phyloP scores from a whole-genome alignment of 2,329 filamentous ascomycete genomes.

The Aspergillus quadricinctus region DNA sequence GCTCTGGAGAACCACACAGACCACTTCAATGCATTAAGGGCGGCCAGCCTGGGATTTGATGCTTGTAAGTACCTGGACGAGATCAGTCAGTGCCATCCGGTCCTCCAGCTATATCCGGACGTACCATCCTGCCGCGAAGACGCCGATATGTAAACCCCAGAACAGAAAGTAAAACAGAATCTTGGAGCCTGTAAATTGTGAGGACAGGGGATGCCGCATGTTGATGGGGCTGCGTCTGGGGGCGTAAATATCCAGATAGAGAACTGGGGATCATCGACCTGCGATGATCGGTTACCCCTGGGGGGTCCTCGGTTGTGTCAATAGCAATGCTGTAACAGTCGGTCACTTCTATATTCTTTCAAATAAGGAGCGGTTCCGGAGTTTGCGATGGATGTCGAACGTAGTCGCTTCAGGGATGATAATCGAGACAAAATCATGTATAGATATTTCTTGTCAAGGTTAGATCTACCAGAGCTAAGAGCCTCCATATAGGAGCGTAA shows the following conservation, averaged over 20 bases:
- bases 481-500: neutral
- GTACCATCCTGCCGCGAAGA: constrained; percentile 86
- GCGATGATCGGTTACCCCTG: constrained; percentile 19
- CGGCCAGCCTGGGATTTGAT: constrained; percentile 62
- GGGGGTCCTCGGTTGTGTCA: neutral
- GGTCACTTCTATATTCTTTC: neutral
- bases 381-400: neutral
- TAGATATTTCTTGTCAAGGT: neutral
- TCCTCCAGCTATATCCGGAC: constrained; percentile 24
- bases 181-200: constrained; percentile 67
- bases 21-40: constrained; percentile 74
- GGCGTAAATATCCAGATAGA: constrained; percentile 3
- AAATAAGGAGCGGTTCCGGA: neutral
- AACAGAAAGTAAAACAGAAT: constrained; percentile 76
- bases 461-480: neutral
- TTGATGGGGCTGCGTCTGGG: constrained; percentile 39
- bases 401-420: neutral
- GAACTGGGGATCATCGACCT: constrained; percentile 17
- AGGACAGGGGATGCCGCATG: constrained; percentile 33
- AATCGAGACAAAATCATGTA: neutral
- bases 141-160: constrained; percentile 69
- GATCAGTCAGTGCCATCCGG: constrained; percentile 17
- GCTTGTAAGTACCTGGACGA: constrained; percentile 70
- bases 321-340: neutral
- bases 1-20: constrained; percentile 97